Conservation (phyloP, 108 stramenopile genomes). For the Seminavis robusta region DNA sequence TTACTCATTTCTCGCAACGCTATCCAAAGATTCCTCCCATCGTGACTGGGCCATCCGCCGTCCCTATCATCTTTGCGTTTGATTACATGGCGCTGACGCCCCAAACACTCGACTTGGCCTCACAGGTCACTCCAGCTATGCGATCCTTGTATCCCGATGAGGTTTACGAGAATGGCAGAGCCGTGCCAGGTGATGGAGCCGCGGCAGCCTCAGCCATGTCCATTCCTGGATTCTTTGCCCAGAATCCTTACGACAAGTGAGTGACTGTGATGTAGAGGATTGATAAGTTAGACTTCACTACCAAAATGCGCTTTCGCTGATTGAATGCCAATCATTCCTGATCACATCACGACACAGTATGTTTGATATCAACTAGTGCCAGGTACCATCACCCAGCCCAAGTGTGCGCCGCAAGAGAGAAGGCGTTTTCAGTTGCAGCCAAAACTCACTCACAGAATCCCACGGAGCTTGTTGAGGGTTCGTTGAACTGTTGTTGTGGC, state of each 20-base stretch:
- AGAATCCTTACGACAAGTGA: not conserved
- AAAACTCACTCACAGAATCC: too few species aligned
- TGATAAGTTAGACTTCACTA: too few species aligned
- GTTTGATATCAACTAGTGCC: too few species aligned
- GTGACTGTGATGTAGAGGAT: not conserved
- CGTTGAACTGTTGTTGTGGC: too few species aligned
- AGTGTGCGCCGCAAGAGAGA: too few species aligned
- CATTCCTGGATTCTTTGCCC: not conserved
- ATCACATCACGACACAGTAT: too few species aligned
- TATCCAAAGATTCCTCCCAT: conserved; percentile 88
- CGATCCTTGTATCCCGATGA: conserved; percentile 69
- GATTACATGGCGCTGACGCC: conserved; percentile 74
- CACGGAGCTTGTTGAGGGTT: too few species aligned
- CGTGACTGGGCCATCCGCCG: conserved; percentile 10
- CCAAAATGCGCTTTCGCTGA: too few species aligned
- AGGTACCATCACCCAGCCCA: too few species aligned
- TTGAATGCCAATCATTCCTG: too few species aligned
- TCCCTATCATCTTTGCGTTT: conserved; percentile 65
- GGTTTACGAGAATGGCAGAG: conserved; percentile 5
- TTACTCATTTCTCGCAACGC: conserved; percentile 97
- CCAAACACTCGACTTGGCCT: conserved; percentile 32
- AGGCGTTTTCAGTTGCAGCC: too few species aligned
- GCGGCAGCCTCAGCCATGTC: not conserved
- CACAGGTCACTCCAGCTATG: conserved; percentile 62
- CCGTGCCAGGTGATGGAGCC: not conserved